Evolutionary conservation across 2,329 filamentous ascomycete species (phyloP), one percentile per base, ranked within the genome.

Genomic region (Trichoderma hamatum): DNA sequence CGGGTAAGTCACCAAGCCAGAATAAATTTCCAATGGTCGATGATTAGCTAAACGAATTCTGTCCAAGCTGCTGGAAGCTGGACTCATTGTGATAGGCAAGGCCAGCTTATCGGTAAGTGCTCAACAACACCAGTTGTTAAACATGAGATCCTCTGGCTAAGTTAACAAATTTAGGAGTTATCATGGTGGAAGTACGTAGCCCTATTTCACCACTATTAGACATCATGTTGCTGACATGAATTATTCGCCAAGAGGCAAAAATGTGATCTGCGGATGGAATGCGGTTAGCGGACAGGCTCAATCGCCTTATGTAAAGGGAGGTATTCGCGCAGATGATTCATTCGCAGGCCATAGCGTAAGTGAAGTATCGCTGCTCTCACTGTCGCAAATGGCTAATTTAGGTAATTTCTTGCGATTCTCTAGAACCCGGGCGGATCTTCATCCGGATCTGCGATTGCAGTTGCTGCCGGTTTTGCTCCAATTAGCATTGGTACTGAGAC

Each of bases 401-500:
- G 1, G 7, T 10, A n/a, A 24, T 49, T 24, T 5, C 13, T 10
- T 24, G n/a, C 3, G 21, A 19, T 46, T 43, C 13, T 51, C 7
- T 11, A 73, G 71, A 70, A 67, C 26, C 72, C 75, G 0, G 86
- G 86, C 11, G 87, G 87, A 6, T 88, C 85, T 0, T 87, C 84
- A 9, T 86, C 84, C 3, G 87, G 87, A 11, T 85, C 82, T 24
- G 82, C 82, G 7, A 85, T 89, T 9, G 83, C 81, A 13, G 86
- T 89, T 6, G 84, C 81, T 3, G 83, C 84, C 0, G 80, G 80
- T 1, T 80, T 88, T 3, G 84, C 86, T 3, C 82, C 84, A 0
- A 87, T 89, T 72, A 82, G 85, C 2, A 76, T 90, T 0, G 86
- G 81, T 7, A 88, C 85, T 1, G 86, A 88, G 72, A 88, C 86